A percentile compares a stretch with the other conserved stretches of the same genome.
These are phyloP conservation scores for Entomortierella parvispora DNA, from an alignment of 192 early-diverging fungal genomes.

Conservation along the genomic window DNA sequence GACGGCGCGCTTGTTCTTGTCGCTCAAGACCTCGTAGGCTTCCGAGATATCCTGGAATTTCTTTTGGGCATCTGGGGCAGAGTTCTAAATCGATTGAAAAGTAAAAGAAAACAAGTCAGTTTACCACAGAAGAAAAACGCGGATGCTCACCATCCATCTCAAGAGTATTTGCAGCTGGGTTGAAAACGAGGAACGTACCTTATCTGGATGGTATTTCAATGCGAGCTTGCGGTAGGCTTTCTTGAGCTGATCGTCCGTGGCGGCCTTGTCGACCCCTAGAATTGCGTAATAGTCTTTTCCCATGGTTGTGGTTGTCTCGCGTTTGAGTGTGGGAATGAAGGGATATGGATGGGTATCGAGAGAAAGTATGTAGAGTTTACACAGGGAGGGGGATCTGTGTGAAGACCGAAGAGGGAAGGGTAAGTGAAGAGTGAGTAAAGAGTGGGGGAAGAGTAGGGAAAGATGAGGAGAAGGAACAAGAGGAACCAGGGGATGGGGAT, in stretches of 20 bases:
- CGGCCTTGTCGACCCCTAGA: slow-evolving; percentile 79
- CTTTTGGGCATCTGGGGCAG: slow-evolving; percentile 63
- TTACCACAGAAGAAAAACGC: neutral
- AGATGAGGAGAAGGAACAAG: too few relatives aligned
- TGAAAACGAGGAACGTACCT: slow-evolving; percentile 28
- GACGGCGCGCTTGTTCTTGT: slow-evolving; percentile 89
- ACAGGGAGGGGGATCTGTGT: too few relatives aligned
- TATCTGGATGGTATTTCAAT: slow-evolving; percentile 54
- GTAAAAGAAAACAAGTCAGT: neutral
- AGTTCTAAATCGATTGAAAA: slow-evolving; percentile 14
- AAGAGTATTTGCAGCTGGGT: neutral
- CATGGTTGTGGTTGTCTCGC: slow-evolving; percentile 50
- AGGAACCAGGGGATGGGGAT: too few relatives aligned
- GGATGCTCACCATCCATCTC: too few relatives aligned
- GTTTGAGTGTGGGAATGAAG: neutral
- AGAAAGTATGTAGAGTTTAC: too few relatives aligned
- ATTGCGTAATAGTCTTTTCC: slow-evolving; percentile 98
- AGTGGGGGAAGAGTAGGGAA: too few relatives aligned
- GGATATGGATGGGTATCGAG: neutral
- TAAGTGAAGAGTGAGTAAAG: too few relatives aligned
- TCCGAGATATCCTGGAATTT: slow-evolving; percentile 98
- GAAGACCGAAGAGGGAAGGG: too few relatives aligned
- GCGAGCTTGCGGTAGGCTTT: slow-evolving; percentile 80
- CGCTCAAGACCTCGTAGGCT: slow-evolving; percentile 95
- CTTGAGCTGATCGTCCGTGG: slow-evolving; percentile 81